A percentile compares a stretch with the other conserved stretches of the same genome.
Evolutionary conservation across 345 rosid species (phyloP).

Genomic region (Atalantia buxifolia): DNA sequence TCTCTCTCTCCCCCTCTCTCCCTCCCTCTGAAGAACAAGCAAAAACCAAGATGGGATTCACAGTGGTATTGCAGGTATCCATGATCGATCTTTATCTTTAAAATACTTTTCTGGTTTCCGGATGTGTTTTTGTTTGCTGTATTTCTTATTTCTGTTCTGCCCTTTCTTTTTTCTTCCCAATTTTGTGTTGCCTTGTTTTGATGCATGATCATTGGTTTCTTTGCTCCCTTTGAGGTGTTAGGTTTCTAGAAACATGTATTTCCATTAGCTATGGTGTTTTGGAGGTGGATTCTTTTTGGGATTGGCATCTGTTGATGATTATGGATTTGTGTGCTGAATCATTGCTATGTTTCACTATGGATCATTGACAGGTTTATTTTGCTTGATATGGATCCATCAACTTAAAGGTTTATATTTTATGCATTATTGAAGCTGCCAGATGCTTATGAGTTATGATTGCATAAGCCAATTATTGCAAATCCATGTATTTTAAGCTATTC

Average conservation of each 20-base stretch:
- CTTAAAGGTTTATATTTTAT: background rate
- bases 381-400: constrained; percentile 8
- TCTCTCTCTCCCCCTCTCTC: background rate
- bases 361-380: background rate
- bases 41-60: background rate
- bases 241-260: background rate
- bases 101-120: background rate
- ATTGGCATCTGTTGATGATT: background rate
- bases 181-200: background rate
- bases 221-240: background rate
- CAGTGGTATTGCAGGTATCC: background rate
- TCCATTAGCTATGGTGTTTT: background rate
- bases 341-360: background rate
- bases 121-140: background rate
- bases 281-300: background rate
- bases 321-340: background rate
- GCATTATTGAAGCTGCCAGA: background rate
- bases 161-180: background rate
- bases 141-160: background rate
- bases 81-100: background rate
- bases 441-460: background rate
- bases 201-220: constrained; percentile 9
- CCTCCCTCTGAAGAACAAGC: background rate
- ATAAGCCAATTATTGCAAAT: background rate
- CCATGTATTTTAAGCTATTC: background rate